Percentiles rank a stretch among this genome's conserved stretches.
Conservation (phyloP, 306 rosid species). For the Albizia julibrissin region DNA sequence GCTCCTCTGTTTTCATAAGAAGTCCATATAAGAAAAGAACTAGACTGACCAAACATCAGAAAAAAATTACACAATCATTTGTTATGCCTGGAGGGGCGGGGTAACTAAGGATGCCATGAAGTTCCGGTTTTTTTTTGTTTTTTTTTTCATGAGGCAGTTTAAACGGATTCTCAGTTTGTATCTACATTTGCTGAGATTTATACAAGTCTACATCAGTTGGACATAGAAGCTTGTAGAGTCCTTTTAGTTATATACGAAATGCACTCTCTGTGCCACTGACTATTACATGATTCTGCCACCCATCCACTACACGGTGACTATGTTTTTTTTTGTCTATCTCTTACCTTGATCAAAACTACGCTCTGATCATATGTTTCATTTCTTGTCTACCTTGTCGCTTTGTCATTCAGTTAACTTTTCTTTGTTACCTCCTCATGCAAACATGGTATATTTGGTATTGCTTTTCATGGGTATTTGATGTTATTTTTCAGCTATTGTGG, state of each 20-base stretch:
- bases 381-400: neutral
- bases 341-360: neutral
- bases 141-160: neutral
- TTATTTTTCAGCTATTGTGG: neutral
- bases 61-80: neutral
- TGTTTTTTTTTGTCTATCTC: neutral
- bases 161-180: neutral
- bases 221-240: neutral
- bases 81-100: neutral
- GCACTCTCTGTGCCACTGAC: neutral
- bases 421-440: neutral
- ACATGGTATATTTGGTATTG: neutral
- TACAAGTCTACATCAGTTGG: constrained; percentile 14
- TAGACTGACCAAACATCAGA: neutral
- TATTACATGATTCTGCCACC: neutral
- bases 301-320: neutral
- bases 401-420: neutral
- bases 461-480: constrained; percentile 15
- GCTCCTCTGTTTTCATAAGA: neutral
- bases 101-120: constrained; percentile 14
- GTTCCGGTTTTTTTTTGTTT: neutral
- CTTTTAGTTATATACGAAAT: neutral
- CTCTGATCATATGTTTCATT: neutral
- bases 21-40: neutral
- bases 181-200: neutral